Percentiles rank a stretch among this genome's conserved stretches.
phyloP scores from a whole-genome alignment of 495 filamentous ascomycete genomes.

The Glonium stellatum region DNA sequence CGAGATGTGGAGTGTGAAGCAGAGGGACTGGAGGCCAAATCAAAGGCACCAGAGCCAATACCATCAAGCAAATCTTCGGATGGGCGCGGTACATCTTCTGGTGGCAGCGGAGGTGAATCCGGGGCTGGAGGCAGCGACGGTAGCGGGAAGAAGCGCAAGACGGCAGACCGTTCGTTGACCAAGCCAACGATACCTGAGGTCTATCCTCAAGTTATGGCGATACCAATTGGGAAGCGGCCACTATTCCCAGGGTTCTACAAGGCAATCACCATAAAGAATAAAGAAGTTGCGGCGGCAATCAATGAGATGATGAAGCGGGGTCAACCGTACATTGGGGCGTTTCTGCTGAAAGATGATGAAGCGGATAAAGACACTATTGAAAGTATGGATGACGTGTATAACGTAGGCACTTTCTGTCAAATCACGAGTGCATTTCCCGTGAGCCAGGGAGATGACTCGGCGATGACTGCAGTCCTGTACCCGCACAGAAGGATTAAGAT shows the following conservation, averaged over 20 bases:
- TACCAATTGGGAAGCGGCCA: constrained; percentile 92
- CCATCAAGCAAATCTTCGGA: constrained; percentile 26
- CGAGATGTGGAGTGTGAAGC: constrained; percentile 44
- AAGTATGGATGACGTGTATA: constrained; percentile 79
- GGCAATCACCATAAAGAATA: constrained; percentile 89
- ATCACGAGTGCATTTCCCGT: constrained; percentile 92
- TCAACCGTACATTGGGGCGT: constrained; percentile 95
- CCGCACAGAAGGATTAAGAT: constrained; percentile 93
- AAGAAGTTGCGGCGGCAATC: constrained; percentile 80
- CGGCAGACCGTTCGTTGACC: constrained; percentile 52
- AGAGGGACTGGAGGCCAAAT: constrained; percentile 36
- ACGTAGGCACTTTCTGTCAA: constrained; percentile 94
- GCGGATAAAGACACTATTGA: constrained; percentile 88
- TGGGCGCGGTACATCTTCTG: constrained; percentile 35
- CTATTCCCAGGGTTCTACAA: constrained; percentile 99
- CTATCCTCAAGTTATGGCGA: constrained; percentile 97
- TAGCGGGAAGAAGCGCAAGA: constrained; percentile 54
- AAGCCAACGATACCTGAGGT: constrained; percentile 88
- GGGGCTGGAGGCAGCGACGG: constrained; percentile 43
- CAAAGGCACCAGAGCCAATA: constrained; percentile 44
- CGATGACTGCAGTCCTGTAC: constrained; percentile 87
- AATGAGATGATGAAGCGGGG: constrained; percentile 96
- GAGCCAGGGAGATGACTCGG: constrained; percentile 53
- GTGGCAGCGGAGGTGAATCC: constrained; percentile 43
- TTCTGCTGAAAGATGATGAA: constrained; percentile 92